These are phyloP conservation scores for Epichloe elymi DNA, from an alignment of 2,329 filamentous ascomycete genomes.

Conservation along the genomic window DNA sequence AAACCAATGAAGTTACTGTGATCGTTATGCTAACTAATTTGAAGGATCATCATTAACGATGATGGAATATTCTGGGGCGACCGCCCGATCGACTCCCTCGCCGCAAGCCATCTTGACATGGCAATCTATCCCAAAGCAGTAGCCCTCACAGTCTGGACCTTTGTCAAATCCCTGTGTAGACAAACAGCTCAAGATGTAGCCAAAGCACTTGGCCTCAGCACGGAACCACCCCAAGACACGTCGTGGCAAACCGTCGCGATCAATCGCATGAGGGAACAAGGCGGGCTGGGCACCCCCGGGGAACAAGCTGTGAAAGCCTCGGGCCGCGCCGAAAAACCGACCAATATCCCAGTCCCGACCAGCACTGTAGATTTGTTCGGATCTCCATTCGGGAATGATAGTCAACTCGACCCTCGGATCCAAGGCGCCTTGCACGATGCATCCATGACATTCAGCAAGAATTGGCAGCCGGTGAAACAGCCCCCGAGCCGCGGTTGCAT, in stretches of 20 bases:
- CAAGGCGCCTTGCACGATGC: constrained; percentile 21
- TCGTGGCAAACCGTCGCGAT: constrained; percentile 20
- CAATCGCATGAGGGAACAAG: constrained; percentile 15
- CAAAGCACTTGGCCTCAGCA: constrained; percentile 30
- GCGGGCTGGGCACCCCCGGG: constrained; percentile 10
- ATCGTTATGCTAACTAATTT: constrained; percentile 1
- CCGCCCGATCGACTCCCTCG: constrained; percentile 33
- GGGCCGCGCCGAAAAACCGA: constrained; percentile 14
- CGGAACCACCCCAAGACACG: constrained; percentile 13
- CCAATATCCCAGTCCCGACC: constrained; percentile 12
- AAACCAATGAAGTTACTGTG: too few species aligned
- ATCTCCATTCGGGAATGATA: constrained; percentile 12
- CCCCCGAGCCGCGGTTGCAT: constrained; percentile 39
- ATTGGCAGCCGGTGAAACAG: constrained; percentile 31
- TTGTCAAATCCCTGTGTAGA: constrained; percentile 32
- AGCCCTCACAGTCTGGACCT: constrained; percentile 37
- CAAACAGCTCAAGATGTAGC: constrained; percentile 31
- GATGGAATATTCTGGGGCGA: constrained; percentile 35
- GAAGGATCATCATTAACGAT: constrained; percentile 36
- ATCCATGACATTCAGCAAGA: constrained; percentile 24
- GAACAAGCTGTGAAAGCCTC: constrained; percentile 13
- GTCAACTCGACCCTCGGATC: constrained; percentile 22
- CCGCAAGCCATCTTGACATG: constrained; percentile 32
- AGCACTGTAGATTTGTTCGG: constrained; percentile 14
- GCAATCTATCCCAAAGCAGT: constrained; percentile 41